Base-by-base conservation (phyloP, 345 rosid species). In the Gossypium stocksii region DNA sequence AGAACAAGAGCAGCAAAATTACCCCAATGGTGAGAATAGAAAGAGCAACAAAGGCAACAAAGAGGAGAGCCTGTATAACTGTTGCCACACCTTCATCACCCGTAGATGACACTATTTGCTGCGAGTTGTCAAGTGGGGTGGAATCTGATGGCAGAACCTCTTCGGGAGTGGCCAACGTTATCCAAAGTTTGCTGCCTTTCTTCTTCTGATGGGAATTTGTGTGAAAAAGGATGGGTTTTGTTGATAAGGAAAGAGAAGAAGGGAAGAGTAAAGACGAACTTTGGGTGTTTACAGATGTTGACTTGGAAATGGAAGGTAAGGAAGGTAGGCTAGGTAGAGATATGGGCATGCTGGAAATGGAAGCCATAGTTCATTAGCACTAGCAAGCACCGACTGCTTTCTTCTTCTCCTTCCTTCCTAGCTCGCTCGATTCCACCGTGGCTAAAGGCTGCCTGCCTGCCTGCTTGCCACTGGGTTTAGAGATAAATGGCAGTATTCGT, bases 11-110 rank as follows among this genome's bases (percentile, higher is more conserved):
- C 49, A 49, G 61, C 17, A 16, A 27, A 44, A 38, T 86, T 83
- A 93, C 96, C 87, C 97, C 97, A 76, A 90, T 76, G 7, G 97
- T 90, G 80, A 93, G 96, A 76, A 93, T 77, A 9, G 88, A 62
- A 34, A 91, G 86, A 74, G 83, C 86, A 68, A 76, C 62, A 60
- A 93, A 91, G 66, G 98, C 97, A 38, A 75, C n/a, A 72, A 87
- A 54, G 76, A 91, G 87, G 53, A 91, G 96, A 71, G 45, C 72
- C 52, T 85, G 82, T 59, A 91, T 80, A 38, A 90, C 48, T 64
- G 64, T 71, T 73, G 83, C 78, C 8, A 74, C 80, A 65, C 86
- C 85, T 49, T 84, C 96, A 73, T 76, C 94, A 13, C 72, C 85
- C 8, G 75, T 16, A 13, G 84, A 14, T 16, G 87, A 71, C 60